Conservation (phyloP, 2,329 filamentous ascomycete genomes). For the Gliomastix tumulicola region DNA sequence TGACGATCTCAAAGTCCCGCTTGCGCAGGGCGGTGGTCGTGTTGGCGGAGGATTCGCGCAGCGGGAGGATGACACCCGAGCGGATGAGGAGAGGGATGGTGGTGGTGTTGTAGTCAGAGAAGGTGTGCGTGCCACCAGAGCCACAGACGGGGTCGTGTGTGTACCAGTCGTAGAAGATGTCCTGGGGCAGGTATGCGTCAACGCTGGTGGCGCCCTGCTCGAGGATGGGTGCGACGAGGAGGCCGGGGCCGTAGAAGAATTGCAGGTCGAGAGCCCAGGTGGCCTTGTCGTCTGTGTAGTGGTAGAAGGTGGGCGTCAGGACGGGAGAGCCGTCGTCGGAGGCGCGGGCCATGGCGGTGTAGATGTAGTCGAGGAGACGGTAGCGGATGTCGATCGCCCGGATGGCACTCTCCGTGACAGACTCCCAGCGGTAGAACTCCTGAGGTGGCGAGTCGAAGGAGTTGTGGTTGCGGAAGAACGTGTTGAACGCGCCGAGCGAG, state of each 20-base stretch:
- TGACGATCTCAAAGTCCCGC: conserved; percentile 62
- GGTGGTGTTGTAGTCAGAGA: conserved; percentile 28
- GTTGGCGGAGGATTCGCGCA: conserved; percentile 47
- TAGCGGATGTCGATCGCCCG: conserved; percentile 69
- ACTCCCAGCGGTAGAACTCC: conserved; percentile 64
- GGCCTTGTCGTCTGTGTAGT: conserved; percentile 49
- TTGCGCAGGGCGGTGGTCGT: conserved; percentile 58
- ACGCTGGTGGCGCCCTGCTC: conserved; percentile 35
- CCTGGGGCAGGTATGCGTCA: conserved; percentile 38
- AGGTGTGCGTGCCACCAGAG: conserved; percentile 23
- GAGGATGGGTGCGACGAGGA: conserved; percentile 42
- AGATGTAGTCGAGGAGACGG: conserved; percentile 73
- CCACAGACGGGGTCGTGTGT: conserved; percentile 36
- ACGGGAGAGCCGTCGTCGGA: conserved; percentile 55
- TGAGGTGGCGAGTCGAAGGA: conserved; percentile 36
- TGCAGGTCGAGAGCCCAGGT: conserved; percentile 40
- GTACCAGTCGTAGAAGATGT: conserved; percentile 46
- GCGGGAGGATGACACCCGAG: conserved; percentile 58
- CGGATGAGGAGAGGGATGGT: conserved; percentile 61
- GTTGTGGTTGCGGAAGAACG: conserved; percentile 68
- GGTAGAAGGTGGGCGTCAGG: conserved; percentile 65
- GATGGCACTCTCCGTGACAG: conserved; percentile 55
- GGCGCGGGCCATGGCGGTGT: conserved; percentile 62
- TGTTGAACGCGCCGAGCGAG: conserved; percentile 60
- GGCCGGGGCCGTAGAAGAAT: conserved; percentile 40